Percentiles rank a stretch among this genome's conserved stretches.
phyloP scores from a whole-genome alignment of 2,329 filamentous ascomycete species.

The Lomentospora prolificans region DNA sequence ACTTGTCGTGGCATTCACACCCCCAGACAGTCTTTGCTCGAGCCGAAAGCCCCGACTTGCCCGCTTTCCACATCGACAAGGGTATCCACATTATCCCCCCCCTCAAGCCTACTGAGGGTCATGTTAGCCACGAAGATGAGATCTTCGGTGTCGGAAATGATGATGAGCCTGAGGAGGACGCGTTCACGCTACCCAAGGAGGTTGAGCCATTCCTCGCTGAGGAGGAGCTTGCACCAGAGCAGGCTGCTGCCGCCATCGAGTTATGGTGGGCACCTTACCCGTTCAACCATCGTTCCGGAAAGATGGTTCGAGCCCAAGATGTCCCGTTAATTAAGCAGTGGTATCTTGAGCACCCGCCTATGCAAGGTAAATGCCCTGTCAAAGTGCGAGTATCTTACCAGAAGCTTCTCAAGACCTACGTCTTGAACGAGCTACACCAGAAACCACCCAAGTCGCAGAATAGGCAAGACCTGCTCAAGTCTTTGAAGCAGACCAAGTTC shows the following conservation, averaged over 20 bases:
- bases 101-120: constrained; percentile 89
- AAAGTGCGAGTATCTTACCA: constrained; percentile 98
- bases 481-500: constrained; percentile 93
- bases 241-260: constrained; percentile 84
- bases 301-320: constrained; percentile 94
- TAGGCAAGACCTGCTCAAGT: constrained; percentile 83
- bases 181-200: constrained; percentile 71
- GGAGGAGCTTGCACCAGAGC: constrained; percentile 77
- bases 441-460: constrained; percentile 92
- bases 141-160: constrained; percentile 77
- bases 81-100: constrained; percentile 96
- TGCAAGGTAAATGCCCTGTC: constrained; percentile 64
- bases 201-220: constrained; percentile 84
- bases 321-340: constrained; percentile 96
- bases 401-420: constrained; percentile 91
- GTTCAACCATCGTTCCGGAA: constrained; percentile 86
- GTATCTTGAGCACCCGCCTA: constrained; percentile 81
- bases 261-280: constrained; percentile 98
- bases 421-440: constrained; percentile 93
- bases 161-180: constrained; percentile 65
- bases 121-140: constrained; percentile 83
- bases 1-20: constrained; percentile 86
- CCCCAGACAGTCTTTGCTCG: constrained; percentile 88
- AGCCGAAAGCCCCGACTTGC: constrained; percentile 78
- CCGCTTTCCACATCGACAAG: constrained; percentile 97